Evolutionary conservation across 139 green algal species (phyloP).

Genomic region (Picochlorum sp.): DNA sequence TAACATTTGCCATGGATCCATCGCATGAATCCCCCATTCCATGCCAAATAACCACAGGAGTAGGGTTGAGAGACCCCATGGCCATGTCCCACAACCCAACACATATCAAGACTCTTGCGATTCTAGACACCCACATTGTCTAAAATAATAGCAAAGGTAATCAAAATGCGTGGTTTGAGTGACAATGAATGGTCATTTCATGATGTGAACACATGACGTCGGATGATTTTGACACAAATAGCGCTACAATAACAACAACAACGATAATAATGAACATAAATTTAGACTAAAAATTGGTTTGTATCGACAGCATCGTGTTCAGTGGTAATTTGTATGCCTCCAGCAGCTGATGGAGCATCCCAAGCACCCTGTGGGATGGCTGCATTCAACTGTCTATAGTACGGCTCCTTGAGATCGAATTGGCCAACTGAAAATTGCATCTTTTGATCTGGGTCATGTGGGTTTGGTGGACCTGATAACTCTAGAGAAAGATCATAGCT

Average conservation of each 20-base stretch:
- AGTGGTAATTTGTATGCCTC: no score
- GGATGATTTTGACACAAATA: no score
- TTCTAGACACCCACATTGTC: no score
- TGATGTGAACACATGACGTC: no score
- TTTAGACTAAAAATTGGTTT: conserved; percentile 1
- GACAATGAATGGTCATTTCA: no score
- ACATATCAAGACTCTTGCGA: no score
- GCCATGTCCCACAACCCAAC: no score
- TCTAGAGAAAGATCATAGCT: conserved; percentile 68
- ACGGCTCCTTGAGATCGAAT: conserved; percentile 86
- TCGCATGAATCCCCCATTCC: conserved; percentile 72
- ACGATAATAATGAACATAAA: background rate
- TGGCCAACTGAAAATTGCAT: conserved; percentile 28
- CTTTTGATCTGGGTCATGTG: conserved; percentile 12
- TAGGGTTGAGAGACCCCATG: no score
- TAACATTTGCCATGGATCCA: conserved; percentile 42
- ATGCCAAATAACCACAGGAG: conserved; percentile 32
- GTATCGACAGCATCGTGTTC: background rate
- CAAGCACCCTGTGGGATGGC: background rate
- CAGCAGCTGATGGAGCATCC: background rate
- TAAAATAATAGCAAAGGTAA: no score
- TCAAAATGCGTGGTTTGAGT: no score
- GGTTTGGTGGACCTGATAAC: conserved; percentile 44
- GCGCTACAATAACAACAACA: no score
- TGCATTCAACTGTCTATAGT: conserved; percentile 61